phyloP scores from a whole-genome alignment of 495 filamentous ascomycete species.

The Penicillium ucsense region DNA sequence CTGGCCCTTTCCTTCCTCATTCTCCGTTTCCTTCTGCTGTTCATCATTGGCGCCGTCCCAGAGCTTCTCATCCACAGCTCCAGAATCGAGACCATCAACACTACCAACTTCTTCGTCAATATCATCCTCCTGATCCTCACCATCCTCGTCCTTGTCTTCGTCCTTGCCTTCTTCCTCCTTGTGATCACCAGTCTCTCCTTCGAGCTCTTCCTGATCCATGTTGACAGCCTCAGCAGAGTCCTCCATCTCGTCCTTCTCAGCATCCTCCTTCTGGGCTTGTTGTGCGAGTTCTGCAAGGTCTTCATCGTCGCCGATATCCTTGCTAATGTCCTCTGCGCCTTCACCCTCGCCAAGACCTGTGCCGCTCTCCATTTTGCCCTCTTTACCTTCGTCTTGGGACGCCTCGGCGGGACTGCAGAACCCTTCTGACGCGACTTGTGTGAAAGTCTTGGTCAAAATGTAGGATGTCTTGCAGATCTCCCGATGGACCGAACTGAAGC shows the following conservation, averaged over 20 bases:
- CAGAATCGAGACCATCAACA: constrained; percentile 80
- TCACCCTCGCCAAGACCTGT: constrained; percentile 95
- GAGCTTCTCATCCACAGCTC: constrained; percentile 92
- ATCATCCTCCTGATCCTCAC: constrained; percentile 50
- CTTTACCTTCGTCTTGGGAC: constrained; percentile 53
- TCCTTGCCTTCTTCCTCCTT: constrained; percentile 58
- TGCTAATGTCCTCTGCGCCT: constrained; percentile 93
- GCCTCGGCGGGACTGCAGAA: constrained; percentile 85
- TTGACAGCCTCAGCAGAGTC: constrained; percentile 77
- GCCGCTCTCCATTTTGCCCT: constrained; percentile 76
- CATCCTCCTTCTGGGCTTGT: constrained; percentile 52
- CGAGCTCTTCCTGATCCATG: constrained; percentile 81
- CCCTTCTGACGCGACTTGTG: constrained; percentile 66
- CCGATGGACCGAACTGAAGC: constrained; percentile 50
- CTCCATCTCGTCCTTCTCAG: constrained; percentile 52
- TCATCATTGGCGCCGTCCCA: constrained; percentile 83
- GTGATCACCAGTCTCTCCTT: constrained; percentile 29
- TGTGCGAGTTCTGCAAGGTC: constrained; percentile 87
- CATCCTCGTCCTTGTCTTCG: constrained; percentile 42
- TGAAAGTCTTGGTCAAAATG: constrained; percentile 64
- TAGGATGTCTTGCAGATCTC: constrained; percentile 64
- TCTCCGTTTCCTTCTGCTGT: constrained; percentile 71
- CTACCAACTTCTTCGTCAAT: constrained; percentile 83
- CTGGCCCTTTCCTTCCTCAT: constrained; percentile 57
- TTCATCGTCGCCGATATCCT: constrained; percentile 88